Evolutionary conservation across 2,329 filamentous ascomycete genomes (phyloP), one percentile per base, ranked within the genome.

Genomic region (Aspergillus novoparasiticus): DNA sequence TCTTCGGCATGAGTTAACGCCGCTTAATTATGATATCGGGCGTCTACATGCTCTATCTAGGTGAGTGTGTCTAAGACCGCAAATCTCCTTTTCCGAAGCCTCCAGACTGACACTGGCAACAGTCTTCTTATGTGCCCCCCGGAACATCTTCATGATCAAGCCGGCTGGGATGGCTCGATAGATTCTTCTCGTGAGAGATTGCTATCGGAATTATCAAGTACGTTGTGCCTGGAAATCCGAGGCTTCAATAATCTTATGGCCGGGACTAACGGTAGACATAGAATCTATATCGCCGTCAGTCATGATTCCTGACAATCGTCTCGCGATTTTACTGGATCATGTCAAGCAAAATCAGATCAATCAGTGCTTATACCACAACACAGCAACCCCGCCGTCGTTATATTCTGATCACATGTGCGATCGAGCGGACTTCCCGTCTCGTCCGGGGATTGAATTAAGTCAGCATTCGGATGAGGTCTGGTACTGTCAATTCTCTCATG

Each of bases 241-340:
- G 12, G 4, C 19, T 6, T 8, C 19, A 32, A 19, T 21, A 23
- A 14, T 46, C 8, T 19, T 26, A 19, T 28, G 16, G 48, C 26
- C 11, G 76, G 59, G 80, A 36, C 64, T 71, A 63, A 76, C 63
- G 9, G 21, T 9, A 21, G 64, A 21, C 64, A 21, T 69, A 94
- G 91, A 86, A 82, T 97, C 88, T 61, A 96, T 99, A 76, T 97
- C 95, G 1, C 94, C 95, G 0, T 95, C 93, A 4, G 92, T 97
- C 51, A 98, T 99, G 94, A 90, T 99, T 60, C 95, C 95, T 1
- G 92, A 97, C 73, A 92, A 95, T 76, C 89, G 95, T 8, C 83
- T 99, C 51, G 92, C 93, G 1, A 85, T 89, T 39, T 82, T 99
- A 19, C 82, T 99, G 58, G 85, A 94, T 62, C 89, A 96, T 68